Evolutionary conservation across 2,329 filamentous ascomycete species (phyloP).

Genomic region (Chaetomium sp.): DNA sequence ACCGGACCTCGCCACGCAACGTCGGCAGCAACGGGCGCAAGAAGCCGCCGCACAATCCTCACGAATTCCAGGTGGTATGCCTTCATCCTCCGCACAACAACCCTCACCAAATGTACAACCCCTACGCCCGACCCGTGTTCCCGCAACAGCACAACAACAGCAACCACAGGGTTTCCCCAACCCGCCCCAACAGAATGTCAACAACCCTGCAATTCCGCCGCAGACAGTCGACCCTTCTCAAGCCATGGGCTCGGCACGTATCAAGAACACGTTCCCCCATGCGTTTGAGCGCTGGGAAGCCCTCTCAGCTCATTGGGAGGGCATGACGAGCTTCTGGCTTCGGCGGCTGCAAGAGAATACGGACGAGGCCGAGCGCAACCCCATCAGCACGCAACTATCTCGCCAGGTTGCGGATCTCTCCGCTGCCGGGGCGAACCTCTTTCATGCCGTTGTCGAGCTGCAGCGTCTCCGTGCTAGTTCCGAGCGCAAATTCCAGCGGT

Average conservation of each 20-base stretch:
- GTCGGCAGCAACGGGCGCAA: slow-evolving; percentile 31
- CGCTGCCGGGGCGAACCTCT: slow-evolving; percentile 90
- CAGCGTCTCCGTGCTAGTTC: slow-evolving; percentile 90
- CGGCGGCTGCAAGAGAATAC: slow-evolving; percentile 85
- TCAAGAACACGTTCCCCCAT: slow-evolving; percentile 77
- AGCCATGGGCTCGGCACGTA: slow-evolving; percentile 30
- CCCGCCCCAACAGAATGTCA: slow-evolving; percentile 10
- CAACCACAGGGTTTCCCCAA: background rate
- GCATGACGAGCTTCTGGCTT: slow-evolving; percentile 95
- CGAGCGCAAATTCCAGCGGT: slow-evolving; percentile 94
- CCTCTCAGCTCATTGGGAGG: slow-evolving; percentile 95
- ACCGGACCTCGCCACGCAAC: slow-evolving; percentile 31
- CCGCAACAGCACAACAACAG: slow-evolving; percentile 26
- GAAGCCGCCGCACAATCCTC: slow-evolving; percentile 19
- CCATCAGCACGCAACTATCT: slow-evolving; percentile 79
- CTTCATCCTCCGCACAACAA: slow-evolving; percentile 15
- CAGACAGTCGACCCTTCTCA: slow-evolving; percentile 30
- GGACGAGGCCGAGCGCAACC: slow-evolving; percentile 74
- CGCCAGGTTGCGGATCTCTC: slow-evolving; percentile 96
- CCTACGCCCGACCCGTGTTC: slow-evolving; percentile 22
- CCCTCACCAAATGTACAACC: slow-evolving; percentile 16
- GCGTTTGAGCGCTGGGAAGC: slow-evolving; percentile 98
- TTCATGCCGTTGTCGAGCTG: slow-evolving; percentile 94
- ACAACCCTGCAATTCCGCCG: slow-evolving; percentile 16
- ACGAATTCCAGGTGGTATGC: slow-evolving; percentile 13